phyloP scores from a whole-genome alignment of 108 stramenopile species.

The Aurantiochytrium sp. region DNA sequence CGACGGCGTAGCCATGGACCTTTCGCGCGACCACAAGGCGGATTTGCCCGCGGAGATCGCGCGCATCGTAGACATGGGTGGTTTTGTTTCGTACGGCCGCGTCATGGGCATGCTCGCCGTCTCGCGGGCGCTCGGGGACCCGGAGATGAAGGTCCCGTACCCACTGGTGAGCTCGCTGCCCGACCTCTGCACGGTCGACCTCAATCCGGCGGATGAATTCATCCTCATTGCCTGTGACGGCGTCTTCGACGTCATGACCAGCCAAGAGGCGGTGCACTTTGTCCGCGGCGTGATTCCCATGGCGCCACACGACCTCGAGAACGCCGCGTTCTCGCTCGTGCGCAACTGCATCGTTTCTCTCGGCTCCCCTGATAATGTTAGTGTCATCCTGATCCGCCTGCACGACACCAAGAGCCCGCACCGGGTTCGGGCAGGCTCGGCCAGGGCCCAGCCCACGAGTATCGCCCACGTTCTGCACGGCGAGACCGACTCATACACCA shows the following conservation, averaged over 20 bases:
- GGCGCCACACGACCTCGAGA: not conserved
- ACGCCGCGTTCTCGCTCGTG: not conserved
- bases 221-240: constrained; percentile 81
- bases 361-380: not conserved
- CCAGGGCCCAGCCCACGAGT: not conserved
- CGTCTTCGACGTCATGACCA: constrained; percentile 79
- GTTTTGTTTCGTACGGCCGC: constrained; percentile 68
- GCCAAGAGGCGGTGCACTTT: constrained; percentile 73
- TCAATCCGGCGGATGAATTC: constrained; percentile 53
- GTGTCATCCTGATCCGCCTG: not conserved
- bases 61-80: constrained; percentile 71
- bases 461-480: not conserved
- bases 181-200: not conserved
- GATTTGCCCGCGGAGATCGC: constrained; percentile 67
- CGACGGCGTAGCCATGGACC: constrained; percentile 41
- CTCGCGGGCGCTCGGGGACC: constrained; percentile 77
- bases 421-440: not conserved
- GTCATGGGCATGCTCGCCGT: constrained; percentile 82
- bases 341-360: not conserved
- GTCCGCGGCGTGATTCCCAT: constrained; percentile 36
- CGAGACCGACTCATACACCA: not conserved
- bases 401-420: not conserved
- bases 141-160: constrained; percentile 67
- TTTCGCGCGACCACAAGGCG: constrained; percentile 74
- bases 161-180: not conserved